Conservation (phyloP, 1,139 yeast genomes). For the Lodderomyces pseudojiufengensis region DNA sequence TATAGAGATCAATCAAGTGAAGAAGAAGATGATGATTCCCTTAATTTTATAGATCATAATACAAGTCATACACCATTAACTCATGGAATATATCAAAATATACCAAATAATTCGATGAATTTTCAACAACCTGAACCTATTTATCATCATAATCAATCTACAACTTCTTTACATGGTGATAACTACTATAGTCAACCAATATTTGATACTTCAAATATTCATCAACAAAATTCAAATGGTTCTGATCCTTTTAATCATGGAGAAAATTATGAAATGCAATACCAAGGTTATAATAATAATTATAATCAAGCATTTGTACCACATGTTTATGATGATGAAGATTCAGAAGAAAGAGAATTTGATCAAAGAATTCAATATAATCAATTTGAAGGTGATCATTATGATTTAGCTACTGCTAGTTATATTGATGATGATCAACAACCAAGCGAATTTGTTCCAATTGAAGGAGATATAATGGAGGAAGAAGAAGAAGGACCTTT, state of each 20-base stretch:
- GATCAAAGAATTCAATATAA: conserved; percentile 41
- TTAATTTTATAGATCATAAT: conserved; percentile 9
- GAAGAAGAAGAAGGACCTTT: conserved; percentile 21
- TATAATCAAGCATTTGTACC: conserved; percentile 45
- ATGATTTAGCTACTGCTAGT: conserved; percentile 33
- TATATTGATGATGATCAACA: conserved; percentile 15
- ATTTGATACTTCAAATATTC: conserved; percentile 18
- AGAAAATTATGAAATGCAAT: conserved; percentile 27
- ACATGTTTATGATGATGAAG: conserved; percentile 43
- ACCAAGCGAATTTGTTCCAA: conserved; percentile 8
- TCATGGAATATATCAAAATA: conserved; percentile 18
- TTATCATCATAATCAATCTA: conserved; percentile 14
- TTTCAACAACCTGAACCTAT: conserved; percentile 35
- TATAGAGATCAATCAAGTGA: conserved; percentile 9
- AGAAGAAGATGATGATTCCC: conserved; percentile 9
- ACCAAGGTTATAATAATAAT: conserved; percentile 20
- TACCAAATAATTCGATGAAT: conserved; percentile 23
- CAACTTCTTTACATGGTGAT: conserved; percentile 12
- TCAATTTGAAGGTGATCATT: conserved; percentile 43
- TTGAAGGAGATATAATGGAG: conserved; percentile 2
- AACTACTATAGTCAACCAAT: conserved; percentile 23
- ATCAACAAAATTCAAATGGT: conserved; percentile 1
- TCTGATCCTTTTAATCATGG: conserved; percentile 15
- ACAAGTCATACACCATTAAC: conserved; percentile 15
- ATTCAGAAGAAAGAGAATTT: conserved; percentile 40